phyloP scores from a whole-genome alignment of 805 yeast genomes.

The Kluyveromyces lactis region DNA sequence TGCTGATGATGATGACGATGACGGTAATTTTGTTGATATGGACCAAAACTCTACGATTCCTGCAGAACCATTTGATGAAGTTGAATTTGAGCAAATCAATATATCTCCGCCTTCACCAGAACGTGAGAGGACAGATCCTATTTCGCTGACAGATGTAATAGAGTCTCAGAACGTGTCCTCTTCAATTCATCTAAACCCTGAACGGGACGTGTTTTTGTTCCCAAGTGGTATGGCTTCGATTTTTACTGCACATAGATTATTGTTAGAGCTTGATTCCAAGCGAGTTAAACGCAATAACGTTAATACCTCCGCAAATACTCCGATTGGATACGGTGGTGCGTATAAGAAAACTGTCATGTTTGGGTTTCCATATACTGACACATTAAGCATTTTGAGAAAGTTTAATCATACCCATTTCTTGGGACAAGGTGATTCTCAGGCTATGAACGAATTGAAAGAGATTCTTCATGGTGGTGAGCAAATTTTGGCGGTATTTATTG shows the following conservation, averaged over 20 bases:
- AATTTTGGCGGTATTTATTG: constrained; percentile 77
- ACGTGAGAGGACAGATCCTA: neutral
- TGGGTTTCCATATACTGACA: constrained; percentile 95
- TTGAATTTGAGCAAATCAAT: constrained; percentile 6
- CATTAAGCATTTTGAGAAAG: constrained; percentile 73
- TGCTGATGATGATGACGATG: constrained; percentile 1
- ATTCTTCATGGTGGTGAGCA: constrained; percentile 54
- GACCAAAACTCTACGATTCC: constrained; percentile 17
- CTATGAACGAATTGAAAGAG: constrained; percentile 51
- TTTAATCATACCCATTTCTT: constrained; percentile 89
- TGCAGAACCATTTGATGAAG: constrained; percentile 22
- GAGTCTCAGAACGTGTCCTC: neutral
- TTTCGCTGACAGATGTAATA: neutral
- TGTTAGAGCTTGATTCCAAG: constrained; percentile 32
- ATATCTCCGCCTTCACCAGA: neutral
- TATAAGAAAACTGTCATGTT: constrained; percentile 72
- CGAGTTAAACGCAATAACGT: constrained; percentile 22
- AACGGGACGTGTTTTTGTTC: constrained; percentile 69
- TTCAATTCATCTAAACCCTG: constrained; percentile 22
- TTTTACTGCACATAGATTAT: constrained; percentile 65
- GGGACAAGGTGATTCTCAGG: constrained; percentile 72
- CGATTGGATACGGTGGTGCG: constrained; percentile 24
- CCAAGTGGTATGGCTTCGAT: constrained; percentile 94
- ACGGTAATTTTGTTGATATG: neutral
- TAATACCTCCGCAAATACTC: constrained; percentile 10